Evolutionary conservation across 306 rosid species (phyloP), one percentile per base, ranked within the genome.

Genomic region (Alnus rubra): DNA sequence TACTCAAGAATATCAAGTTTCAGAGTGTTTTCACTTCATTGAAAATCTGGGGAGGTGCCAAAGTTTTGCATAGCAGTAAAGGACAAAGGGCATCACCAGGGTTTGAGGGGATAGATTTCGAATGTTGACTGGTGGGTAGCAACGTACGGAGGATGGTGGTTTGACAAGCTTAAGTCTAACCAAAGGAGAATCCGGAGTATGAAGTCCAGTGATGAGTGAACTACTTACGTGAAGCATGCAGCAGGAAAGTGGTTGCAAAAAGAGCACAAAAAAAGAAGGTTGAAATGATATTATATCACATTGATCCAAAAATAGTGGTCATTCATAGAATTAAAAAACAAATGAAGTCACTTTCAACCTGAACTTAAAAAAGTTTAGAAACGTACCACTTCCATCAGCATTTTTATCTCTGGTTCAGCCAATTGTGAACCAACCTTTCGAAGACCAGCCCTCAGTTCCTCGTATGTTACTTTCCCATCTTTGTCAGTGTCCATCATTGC

Each of bases 321-420:
- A 65, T 71, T 58, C 58, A 16, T 62, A 65, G 45, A 85, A 73
- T 37, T 37, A 53, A 64, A 74, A 45, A 78, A 48, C 53, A 78
- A 76, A 23, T 13, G 15, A 70, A 78, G 50, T 33, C 74, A 65
- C 52, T 50, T 44, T 35, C 74, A 44, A 48, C 63, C 52, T 70
- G 74, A 82, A 58, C 14, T 44, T 39, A 45, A 28, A 52, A 8
- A 75, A 76, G 28, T 18, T 48, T 33, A 83, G 78, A 85, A 78
- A 50, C 84, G 52, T 86, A 96, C 99, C 97, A 93, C 99, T 82
- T 96, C 99, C 99, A 96, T 96, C 82, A 96, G 88, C 97, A 96
- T 91, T 92, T 89, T 93, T 75, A 96, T 88, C 92, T 96, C 99
- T 31, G 98, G 92, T 87, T 96, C 99, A 56, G 90, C 99, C 90